These are phyloP conservation scores for Phaeotremella skinneri DNA, from an alignment of 768 basidiomycete genomes.

Conservation along the genomic window DNA sequence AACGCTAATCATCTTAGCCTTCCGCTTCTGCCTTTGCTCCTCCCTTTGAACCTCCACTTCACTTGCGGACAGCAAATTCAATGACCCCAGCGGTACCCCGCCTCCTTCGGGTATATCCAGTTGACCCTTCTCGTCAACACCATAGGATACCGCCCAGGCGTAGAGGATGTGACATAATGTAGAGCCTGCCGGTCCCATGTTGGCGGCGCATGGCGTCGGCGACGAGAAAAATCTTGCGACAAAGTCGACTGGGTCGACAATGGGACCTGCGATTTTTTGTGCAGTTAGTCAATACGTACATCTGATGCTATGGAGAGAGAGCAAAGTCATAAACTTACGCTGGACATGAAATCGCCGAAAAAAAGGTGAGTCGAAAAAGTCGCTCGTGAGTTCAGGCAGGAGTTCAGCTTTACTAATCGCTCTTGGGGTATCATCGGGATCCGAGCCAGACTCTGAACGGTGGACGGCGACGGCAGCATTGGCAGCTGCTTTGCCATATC, in stretches of 20 bases:
- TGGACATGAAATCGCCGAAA: slow-evolving; percentile 81
- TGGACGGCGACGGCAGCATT: slow-evolving; percentile 19
- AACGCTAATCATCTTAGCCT: slow-evolving; percentile 61
- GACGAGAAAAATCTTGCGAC: slow-evolving; percentile 59
- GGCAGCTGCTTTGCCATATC: slow-evolving; percentile 35
- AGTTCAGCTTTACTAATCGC: slow-evolving; percentile 35
- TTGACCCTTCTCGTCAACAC: slow-evolving; percentile 73
- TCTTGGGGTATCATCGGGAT: slow-evolving; percentile 28
- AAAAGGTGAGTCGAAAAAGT: slow-evolving; percentile 82
- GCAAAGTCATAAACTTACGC: slow-evolving; percentile 57
- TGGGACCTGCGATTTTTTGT: slow-evolving; percentile 62
- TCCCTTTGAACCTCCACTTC: slow-evolving; percentile 57
- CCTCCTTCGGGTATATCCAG: slow-evolving; percentile 53
- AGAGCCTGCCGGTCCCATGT: slow-evolving; percentile 69
- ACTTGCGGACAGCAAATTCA: slow-evolving; percentile 20
- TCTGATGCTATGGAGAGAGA: not conserved
- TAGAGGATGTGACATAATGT: slow-evolving; percentile 77
- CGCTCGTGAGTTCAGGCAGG: slow-evolving; percentile 69
- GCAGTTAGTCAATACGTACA: not conserved
- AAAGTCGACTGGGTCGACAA: slow-evolving; percentile 79
- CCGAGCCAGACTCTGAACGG: slow-evolving; percentile 8
- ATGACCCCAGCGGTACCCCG: slow-evolving; percentile 15
- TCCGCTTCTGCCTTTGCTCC: slow-evolving; percentile 25
- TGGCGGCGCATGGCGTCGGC: slow-evolving; percentile 55
- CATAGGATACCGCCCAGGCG: slow-evolving; percentile 86